Base-by-base conservation (phyloP, 2,329 filamentous ascomycete species). In the Botrytis squamosa region DNA sequence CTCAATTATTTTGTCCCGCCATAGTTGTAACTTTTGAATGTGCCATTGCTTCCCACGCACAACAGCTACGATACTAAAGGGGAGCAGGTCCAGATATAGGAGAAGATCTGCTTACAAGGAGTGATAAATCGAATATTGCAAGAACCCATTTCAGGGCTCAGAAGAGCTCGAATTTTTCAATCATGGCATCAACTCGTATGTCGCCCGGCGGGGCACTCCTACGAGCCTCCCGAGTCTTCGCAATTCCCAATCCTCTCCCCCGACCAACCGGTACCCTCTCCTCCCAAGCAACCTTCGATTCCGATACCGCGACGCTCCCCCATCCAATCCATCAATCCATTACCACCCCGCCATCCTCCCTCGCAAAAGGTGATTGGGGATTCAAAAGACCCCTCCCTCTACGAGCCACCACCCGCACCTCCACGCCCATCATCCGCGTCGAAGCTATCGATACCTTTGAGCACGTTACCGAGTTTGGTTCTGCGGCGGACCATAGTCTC, bases 161-260 rank as follows among this genome's bases (percentile, higher is more conserved):
- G 12, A 33, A 68, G 64, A 69, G 71, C 63, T 68, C 63, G 38
- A 60, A 68, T 57, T 57, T 42, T 42, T 29, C n/a, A 52, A 73
- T 71, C 38, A 82, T 82, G 81, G 77, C 80, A 68, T 76, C 80
- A 73, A 77, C 80, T 77, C 80, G 77, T 74, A 80, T 90, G 79
- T 90, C 89, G 77, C 89, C 90, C 73, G 90, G 90, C 81, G 89
- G 86, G 76, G 86, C 88, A 79, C 88, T 98, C 78, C 88, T 98
- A 80, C 91, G 95, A 82, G 89, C 91, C 75, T 98, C 95, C 74
- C 93, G 95, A 78, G 88, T 98, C 79, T 98, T 98, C 84, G 92
- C 95, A 38, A 86, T 98, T 73, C 95, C 95, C 22, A 87, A 89
- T 74, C 89, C 93, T 36, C 87, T 98, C 70, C 89, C 92, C 29